Percentiles rank a stretch among this genome's conserved stretches.
phyloP scores from a whole-genome alignment of 768 basidiomycete species.

The Kwoniella sp. region DNA sequence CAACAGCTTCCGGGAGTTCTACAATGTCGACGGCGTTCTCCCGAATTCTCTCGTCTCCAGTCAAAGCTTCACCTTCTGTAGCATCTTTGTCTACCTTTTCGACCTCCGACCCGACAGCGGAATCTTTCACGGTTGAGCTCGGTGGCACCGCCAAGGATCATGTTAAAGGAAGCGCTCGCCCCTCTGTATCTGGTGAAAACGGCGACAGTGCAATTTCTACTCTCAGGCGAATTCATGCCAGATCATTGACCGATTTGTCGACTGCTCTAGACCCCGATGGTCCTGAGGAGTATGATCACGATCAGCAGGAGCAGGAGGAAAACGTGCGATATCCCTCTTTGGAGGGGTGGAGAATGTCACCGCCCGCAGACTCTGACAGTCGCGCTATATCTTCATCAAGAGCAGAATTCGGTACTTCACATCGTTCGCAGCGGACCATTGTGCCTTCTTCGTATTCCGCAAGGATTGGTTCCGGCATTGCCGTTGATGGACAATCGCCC shows the following conservation, averaged over 20 bases:
- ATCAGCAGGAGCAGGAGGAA: not conserved
- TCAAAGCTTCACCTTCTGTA: conserved; percentile 29
- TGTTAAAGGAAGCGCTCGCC: not conserved
- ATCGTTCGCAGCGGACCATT: conserved; percentile 9
- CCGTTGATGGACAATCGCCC: too few relatives aligned
- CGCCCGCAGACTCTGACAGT: not conserved
- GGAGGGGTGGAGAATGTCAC: conserved; percentile 17
- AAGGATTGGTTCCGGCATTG: not conserved
- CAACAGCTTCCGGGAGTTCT: conserved; percentile 9
- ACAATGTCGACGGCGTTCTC: not conserved
- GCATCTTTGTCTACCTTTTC: conserved; percentile 18
- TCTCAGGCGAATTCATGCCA: conserved; percentile 23
- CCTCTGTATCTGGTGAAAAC: not conserved
- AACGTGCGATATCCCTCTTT: conserved; percentile 6
- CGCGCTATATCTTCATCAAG: not conserved
- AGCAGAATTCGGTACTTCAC: conserved; percentile 4
- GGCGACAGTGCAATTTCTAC: conserved; percentile 13
- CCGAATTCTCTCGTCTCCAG: conserved; percentile 24
- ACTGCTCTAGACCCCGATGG: not conserved
- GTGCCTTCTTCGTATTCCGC: not conserved
- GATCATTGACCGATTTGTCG: conserved; percentile 14
- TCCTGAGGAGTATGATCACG: not conserved
- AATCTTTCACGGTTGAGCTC: not conserved
- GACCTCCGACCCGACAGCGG: not conserved
- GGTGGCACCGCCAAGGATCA: not conserved